Percentiles rank a stretch among this genome's conserved stretches.
Conservation (phyloP, 2,329 filamentous ascomycete genomes). For the Colletotrichum shisoi region DNA sequence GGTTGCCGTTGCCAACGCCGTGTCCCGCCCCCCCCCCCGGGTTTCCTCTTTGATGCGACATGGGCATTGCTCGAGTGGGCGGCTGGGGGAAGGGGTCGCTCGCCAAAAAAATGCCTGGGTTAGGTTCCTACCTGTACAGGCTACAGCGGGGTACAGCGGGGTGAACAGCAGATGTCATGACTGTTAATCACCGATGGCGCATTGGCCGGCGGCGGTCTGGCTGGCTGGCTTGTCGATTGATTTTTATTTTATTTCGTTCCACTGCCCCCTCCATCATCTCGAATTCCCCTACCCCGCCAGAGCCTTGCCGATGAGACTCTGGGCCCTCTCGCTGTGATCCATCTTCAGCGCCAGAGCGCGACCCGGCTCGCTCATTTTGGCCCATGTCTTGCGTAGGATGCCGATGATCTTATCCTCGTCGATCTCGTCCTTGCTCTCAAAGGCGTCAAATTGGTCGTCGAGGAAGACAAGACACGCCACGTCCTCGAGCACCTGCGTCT, state of each 20-base stretch:
- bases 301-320: conserved; percentile 69
- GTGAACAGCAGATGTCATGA: conserved; percentile 12
- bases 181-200: conserved; percentile 19
- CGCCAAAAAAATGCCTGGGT: conserved; percentile 14
- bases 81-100: background rate
- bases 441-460: conserved; percentile 84
- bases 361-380: conserved; percentile 73
- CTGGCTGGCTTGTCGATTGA: background rate
- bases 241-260: conserved; percentile 3
- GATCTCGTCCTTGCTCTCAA: conserved; percentile 69
- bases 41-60: conserved; percentile 11
- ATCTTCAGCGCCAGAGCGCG: conserved; percentile 71
- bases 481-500: conserved; percentile 82
- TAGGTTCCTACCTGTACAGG: too few species aligned
- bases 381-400: conserved; percentile 78
- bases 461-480: conserved; percentile 87
- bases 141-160: conserved; percentile 12
- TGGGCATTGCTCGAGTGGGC: background rate
- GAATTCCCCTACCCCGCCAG: conserved; percentile 47
- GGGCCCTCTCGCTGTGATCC: conserved; percentile 69
- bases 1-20: conserved; percentile 1
- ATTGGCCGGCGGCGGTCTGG: conserved; percentile 2
- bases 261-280: background rate
- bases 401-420: conserved; percentile 80
- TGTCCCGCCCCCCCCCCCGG: conserved; percentile 11